Percentiles rank a stretch among this genome's conserved stretches.
phyloP scores from a whole-genome alignment of 2,329 filamentous ascomycete genomes.

The Trichoderma sp. region DNA sequence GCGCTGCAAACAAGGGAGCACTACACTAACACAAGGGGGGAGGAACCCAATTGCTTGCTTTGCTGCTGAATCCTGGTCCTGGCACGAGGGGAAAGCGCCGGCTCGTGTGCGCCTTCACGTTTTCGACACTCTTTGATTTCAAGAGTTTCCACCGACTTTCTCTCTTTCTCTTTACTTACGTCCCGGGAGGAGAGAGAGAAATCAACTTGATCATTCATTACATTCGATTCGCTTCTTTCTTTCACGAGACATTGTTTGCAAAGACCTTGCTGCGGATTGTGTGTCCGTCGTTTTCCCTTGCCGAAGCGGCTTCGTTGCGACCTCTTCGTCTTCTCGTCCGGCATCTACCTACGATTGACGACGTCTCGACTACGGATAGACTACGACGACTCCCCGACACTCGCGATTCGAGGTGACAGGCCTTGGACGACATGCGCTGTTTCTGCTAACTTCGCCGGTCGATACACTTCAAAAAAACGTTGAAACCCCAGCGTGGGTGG shows the following conservation, averaged over 20 bases:
- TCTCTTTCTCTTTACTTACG: neutral
- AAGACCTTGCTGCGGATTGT: neutral
- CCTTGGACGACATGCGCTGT: conserved; percentile 35
- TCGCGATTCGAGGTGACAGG: neutral
- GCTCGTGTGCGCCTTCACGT: conserved; percentile 8
- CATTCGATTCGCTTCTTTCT: neutral
- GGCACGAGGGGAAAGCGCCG: neutral
- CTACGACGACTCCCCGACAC: neutral
- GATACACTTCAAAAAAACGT: conserved; percentile 6
- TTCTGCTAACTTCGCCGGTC: conserved; percentile 32
- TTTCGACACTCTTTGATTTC: neutral
- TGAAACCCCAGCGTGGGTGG: neutral
- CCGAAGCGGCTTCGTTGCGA: neutral
- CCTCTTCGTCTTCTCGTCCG: neutral
- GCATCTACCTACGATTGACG: neutral
- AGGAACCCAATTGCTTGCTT: conserved; percentile 9
- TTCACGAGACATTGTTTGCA: neutral
- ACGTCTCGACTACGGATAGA: neutral
- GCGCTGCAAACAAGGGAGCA: neutral
- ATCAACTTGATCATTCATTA: neutral
- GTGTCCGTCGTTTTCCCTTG: neutral
- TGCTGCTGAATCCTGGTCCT: neutral
- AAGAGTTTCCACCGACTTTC: conserved; percentile 23
- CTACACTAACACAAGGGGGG: no score
- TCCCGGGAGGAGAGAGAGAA: neutral